A percentile compares a stretch with the other conserved stretches of the same genome.
These are phyloP conservation scores for Kwoniella shivajii DNA, from an alignment of 1,284 basidiomycete species.

Conservation along the genomic window DNA sequence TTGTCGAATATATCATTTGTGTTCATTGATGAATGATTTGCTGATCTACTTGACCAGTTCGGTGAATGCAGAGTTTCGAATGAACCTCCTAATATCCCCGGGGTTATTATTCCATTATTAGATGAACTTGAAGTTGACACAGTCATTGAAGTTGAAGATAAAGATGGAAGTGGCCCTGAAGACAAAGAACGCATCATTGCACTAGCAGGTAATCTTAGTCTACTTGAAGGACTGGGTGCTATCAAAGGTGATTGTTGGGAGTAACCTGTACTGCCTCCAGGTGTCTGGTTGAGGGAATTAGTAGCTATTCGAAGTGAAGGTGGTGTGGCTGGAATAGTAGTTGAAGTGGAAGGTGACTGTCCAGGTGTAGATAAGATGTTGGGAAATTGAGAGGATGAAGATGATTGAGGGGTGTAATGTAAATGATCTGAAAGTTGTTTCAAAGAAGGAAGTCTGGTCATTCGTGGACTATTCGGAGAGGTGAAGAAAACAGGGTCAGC, in stretches of 20 bases:
- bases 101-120: no score
- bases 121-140: no score
- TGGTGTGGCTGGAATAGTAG: conserved; percentile 64
- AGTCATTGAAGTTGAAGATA: no score
- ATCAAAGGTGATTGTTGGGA: conserved; percentile 9
- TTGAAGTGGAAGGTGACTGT: conserved; percentile 44
- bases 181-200: conserved; percentile 23
- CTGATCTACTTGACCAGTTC: conserved; percentile 3
- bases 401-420: conserved; percentile 15
- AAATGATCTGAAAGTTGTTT: conserved; percentile 40
- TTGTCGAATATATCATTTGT: not conserved
- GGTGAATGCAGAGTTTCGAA: conserved; percentile 7
- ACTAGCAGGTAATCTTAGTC: conserved; percentile 59
- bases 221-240: conserved; percentile 60
- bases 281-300: conserved; percentile 59
- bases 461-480: conserved; percentile 17
- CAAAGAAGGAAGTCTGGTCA: conserved; percentile 44
- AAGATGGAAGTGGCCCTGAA: conserved; percentile 8
- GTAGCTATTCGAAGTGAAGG: conserved; percentile 63
- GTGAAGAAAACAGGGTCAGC: not conserved
- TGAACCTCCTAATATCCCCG: no score
- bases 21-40: not conserved
- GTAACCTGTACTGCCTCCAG: not conserved
- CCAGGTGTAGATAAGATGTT: conserved; percentile 56
- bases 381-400: conserved; percentile 17